Evolutionary conservation across 2,329 filamentous ascomycete genomes (phyloP), one percentile per base, ranked within the genome.

Genomic region (Harringtonia aguacate): DNA sequence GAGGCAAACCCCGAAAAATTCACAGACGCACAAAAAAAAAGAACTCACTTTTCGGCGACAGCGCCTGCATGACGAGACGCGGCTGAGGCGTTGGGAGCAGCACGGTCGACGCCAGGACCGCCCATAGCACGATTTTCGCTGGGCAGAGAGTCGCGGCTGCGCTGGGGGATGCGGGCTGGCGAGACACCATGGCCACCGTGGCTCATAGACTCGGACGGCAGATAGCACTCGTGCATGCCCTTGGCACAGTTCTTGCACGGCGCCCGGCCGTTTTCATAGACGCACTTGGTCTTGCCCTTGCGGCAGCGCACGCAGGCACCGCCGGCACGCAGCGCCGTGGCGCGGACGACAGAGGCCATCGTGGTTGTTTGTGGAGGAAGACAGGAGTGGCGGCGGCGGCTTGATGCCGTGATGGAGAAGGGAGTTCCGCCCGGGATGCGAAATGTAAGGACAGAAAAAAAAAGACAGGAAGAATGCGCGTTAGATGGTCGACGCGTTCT

Each of bases 181-280:
- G 73, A 76, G 48, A 77, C 72, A 47, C 74, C 73, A 52, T 76
- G 73, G 50, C 75, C 60, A 36, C 60, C 70, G 57, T 77, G 74
- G 50, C 70, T 69, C 66, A 75, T 71, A 48, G 68, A 74, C 61
- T 78, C 75, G 27, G 73, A 77, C 33, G 75, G 75, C 18, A 79
- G 62, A 57, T 78, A 79, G 62, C 75, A 79, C 45, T 78, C 73
- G 58, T 79, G 75, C 71, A 77, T 72, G 47, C 75, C 75, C 60
- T 79, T 79, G 39, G 73, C 72, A 61, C 75, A 79, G 61, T 79
- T 79, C 57, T 75, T 75, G 64, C 75, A 79, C 13, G 75, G 75
- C n/a, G 73, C 71, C 56, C 73, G 67, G 41, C 73, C 74, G 53
- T 75, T 77, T 50, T 78, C 75, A 62, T 79, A 79, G 54, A 78